Evolutionary conservation across 2,329 filamentous ascomycete species (phyloP).

Genomic region (Cladosporium sp.): DNA sequence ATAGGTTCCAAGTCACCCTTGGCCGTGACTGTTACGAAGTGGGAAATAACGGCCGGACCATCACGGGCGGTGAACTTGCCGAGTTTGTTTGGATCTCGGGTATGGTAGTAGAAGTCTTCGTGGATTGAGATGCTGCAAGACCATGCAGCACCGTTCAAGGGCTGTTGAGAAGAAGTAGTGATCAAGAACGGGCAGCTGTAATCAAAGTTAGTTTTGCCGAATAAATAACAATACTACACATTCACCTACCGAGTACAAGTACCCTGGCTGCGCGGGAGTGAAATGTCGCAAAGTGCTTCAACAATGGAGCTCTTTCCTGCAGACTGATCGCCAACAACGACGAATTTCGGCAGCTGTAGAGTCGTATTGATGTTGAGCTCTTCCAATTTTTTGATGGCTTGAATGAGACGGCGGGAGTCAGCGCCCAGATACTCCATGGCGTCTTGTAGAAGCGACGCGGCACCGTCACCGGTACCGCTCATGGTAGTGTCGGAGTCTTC

Average conservation of each 20-base stretch:
- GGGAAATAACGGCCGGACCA: conserved; percentile 34
- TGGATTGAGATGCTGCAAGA: conserved; percentile 64
- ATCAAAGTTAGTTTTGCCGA: neutral
- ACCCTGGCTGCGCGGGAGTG: conserved; percentile 64
- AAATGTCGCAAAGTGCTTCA: conserved; percentile 55
- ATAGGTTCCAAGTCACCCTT: conserved; percentile 62
- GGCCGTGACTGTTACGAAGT: conserved; percentile 62
- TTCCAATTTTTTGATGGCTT: conserved; percentile 64
- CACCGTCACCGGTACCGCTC: conserved; percentile 5
- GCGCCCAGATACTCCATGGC: conserved; percentile 52
- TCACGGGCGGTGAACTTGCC: neutral
- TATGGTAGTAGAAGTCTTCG: conserved; percentile 50
- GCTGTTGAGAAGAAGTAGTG: conserved; percentile 54
- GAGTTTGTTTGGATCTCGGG: neutral
- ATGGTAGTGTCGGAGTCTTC: conserved; percentile 4
- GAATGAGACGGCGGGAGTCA: conserved; percentile 62
- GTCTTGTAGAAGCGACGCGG: neutral
- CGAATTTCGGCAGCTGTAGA: conserved; percentile 68
- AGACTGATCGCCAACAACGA: conserved; percentile 79
- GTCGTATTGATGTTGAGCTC: conserved; percentile 68
- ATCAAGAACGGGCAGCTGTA: conserved; percentile 71
- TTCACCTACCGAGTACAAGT: conserved; percentile 58
- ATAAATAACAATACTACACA: neutral
- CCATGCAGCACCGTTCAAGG: conserved; percentile 49
- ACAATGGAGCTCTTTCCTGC: conserved; percentile 73